These are phyloP conservation scores for Capsicum pubescens DNA, from an alignment of 257 asterid genomes.

Conservation along the genomic window DNA sequence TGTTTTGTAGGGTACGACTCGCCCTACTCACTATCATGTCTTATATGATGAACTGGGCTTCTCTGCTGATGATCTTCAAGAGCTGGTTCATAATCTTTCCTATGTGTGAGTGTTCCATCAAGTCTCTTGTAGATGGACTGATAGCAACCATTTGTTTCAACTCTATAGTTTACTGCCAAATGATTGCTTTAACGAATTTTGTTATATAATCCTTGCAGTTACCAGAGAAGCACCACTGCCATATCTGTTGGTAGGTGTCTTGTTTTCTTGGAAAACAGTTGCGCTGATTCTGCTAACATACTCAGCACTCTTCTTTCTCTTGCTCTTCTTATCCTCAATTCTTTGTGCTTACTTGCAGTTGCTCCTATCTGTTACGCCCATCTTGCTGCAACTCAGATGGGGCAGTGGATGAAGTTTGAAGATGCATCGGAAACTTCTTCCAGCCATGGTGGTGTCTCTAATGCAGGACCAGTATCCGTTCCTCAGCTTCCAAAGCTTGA, in stretches of 20 bases:
- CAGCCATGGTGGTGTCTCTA: slow-evolving; percentile 63
- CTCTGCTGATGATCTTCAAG: slow-evolving; percentile 85
- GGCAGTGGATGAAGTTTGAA: slow-evolving; percentile 92
- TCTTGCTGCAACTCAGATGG: slow-evolving; percentile 90
- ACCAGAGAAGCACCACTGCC: slow-evolving; percentile 96
- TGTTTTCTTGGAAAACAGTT: not conserved
- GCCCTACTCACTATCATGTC: slow-evolving; percentile 93
- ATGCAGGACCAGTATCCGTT: slow-evolving; percentile 66
- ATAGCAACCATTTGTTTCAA: too few relatives aligned
- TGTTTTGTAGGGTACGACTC: slow-evolving; percentile 70
- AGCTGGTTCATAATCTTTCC: slow-evolving; percentile 82
- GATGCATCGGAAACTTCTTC: slow-evolving; percentile 89
- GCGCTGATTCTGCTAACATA: too few relatives aligned
- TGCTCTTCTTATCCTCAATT: not conserved
- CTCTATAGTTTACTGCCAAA: not conserved
- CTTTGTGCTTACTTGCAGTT: slow-evolving; percentile 45
- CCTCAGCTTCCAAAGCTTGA: slow-evolving; percentile 74
- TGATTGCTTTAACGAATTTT: not conserved
- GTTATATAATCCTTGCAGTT: slow-evolving; percentile 50
- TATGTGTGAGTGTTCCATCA: slow-evolving; percentile 68
- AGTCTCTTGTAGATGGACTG: not conserved
- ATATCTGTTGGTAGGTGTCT: slow-evolving; percentile 73
- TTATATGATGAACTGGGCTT: slow-evolving; percentile 79
- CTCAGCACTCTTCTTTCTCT: too few relatives aligned
- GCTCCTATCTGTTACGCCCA: slow-evolving; percentile 96